Conservation (phyloP, 441 rosid species). For the Euphorbia schlechtendalii region DNA sequence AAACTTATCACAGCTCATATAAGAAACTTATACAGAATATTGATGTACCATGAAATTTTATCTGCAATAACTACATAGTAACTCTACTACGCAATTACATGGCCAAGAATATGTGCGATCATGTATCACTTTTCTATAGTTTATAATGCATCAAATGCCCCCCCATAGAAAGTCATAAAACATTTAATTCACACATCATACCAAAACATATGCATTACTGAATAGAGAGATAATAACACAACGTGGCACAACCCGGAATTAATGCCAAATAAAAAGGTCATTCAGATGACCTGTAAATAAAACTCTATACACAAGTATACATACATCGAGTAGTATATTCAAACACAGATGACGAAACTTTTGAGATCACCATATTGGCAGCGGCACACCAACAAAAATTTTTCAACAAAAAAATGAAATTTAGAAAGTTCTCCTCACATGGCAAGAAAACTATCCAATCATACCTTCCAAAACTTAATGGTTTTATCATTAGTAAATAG, state of each 20-base stretch:
- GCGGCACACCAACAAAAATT: neutral
- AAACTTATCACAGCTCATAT: neutral
- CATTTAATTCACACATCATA: neutral
- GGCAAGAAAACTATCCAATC: constrained; percentile 7
- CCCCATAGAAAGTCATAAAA: neutral
- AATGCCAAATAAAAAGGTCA: neutral
- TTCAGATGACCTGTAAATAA: neutral
- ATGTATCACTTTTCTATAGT: neutral
- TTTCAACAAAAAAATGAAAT: neutral
- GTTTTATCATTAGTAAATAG: constrained; percentile 93
- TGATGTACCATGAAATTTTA: neutral
- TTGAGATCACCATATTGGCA: neutral
- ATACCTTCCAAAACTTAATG: too few relatives aligned
- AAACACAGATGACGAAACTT: neutral
- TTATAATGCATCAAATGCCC: neutral
- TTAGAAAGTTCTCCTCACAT: neutral
- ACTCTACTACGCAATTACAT: too few relatives aligned
- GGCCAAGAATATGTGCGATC: too few relatives aligned
- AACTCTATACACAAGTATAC: neutral
- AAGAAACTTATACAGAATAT: neutral
- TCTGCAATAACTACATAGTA: too few relatives aligned
- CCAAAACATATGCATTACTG: neutral
- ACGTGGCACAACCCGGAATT: neutral
- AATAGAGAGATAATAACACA: neutral
- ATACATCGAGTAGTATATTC: neutral